A percentile compares a stretch with the other conserved stretches of the same genome.
Evolutionary conservation across 2,329 filamentous ascomycete genomes (phyloP).

Genomic region (Trematosphaeria pertusa): DNA sequence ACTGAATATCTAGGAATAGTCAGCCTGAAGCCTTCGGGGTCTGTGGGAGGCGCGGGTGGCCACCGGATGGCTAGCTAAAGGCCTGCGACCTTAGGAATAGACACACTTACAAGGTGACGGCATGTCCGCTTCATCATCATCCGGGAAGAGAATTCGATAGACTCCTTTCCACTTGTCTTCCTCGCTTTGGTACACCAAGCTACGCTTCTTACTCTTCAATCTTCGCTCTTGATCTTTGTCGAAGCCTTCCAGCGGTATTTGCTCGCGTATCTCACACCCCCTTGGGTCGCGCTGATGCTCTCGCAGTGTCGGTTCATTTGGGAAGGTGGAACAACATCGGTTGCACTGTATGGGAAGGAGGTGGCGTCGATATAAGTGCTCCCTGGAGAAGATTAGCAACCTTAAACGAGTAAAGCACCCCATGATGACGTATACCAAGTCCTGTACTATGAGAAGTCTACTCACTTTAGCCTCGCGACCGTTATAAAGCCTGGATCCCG

Average conservation of each 20-base stretch:
- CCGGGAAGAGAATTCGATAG: constrained; percentile 32
- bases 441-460: not conserved
- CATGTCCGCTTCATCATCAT: constrained; percentile 27
- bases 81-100: not conserved
- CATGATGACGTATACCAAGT: no score
- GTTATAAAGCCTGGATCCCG: constrained; percentile 32
- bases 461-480: constrained; percentile 31
- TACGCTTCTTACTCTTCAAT: constrained; percentile 34
- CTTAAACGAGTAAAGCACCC: not conserved
- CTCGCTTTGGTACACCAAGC: constrained; percentile 22
- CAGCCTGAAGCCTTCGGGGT: no score
- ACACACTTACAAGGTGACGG: constrained; percentile 29
- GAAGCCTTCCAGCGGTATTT: constrained; percentile 29
- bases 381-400: constrained; percentile 13
- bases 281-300: constrained; percentile 31
- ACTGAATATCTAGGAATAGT: constrained; percentile 29
- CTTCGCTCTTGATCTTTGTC: constrained; percentile 34
- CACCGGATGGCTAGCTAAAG: not conserved
- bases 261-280: constrained; percentile 28
- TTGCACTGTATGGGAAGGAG: constrained; percentile 33
- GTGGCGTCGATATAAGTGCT: constrained; percentile 34
- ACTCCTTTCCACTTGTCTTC: constrained; percentile 37
- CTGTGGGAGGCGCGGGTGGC: not conserved
- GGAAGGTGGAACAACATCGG: constrained; percentile 29
- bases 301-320: constrained; percentile 25